These are phyloP conservation scores for Metarhizium brunneum DNA, from an alignment of 2,329 filamentous ascomycete genomes.

Conservation along the genomic window DNA sequence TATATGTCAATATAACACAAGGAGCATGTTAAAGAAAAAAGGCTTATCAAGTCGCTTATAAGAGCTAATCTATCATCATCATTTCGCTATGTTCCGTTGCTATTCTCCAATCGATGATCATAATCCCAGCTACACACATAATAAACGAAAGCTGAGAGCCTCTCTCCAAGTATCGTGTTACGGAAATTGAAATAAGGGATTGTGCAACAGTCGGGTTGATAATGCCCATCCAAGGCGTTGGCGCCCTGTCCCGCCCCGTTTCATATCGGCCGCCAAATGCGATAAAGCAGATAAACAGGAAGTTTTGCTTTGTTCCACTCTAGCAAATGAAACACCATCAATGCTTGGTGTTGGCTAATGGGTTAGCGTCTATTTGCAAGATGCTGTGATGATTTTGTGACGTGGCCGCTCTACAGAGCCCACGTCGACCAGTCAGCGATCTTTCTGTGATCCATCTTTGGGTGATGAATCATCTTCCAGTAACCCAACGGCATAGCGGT, in stretches of 20 bases:
- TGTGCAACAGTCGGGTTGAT: background rate
- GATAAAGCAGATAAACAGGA: background rate
- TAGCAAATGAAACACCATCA: background rate
- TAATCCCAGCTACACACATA: background rate
- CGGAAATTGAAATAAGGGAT: too few species aligned
- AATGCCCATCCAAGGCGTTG: background rate
- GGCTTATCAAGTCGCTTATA: background rate
- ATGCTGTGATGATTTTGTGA: background rate
- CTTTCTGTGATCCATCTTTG: background rate
- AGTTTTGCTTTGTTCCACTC: background rate
- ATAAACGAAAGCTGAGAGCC: background rate
- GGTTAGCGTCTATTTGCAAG: background rate
- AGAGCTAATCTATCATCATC: background rate
- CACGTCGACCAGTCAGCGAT: background rate
- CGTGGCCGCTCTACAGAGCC: background rate
- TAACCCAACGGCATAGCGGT: slow-evolving; percentile 72
- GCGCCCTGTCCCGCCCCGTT: background rate
- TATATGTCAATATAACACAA: too few species aligned
- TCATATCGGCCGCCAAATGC: background rate
- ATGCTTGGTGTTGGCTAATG: background rate
- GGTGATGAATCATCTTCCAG: slow-evolving; percentile 53
- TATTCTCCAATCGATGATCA: background rate
- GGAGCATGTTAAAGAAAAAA: too few species aligned
- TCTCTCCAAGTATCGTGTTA: too few species aligned
- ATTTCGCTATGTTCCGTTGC: background rate